Conservation (phyloP, 345 rosid genomes). For the Leavenworthia alabamica region DNA sequence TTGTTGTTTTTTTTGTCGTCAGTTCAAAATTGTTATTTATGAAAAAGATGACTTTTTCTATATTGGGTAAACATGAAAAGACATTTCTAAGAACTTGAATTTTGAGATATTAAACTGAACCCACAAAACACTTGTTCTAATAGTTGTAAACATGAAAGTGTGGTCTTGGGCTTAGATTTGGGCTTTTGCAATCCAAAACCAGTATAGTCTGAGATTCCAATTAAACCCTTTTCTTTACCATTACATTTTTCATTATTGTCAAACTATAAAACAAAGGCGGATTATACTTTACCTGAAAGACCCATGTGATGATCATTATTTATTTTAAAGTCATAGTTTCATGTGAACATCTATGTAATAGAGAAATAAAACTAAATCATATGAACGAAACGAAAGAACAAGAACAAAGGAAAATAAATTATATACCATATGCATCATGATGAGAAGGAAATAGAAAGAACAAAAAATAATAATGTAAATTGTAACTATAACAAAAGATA, state of each 20-base stretch:
- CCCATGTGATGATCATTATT: background rate
- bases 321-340: too few species aligned
- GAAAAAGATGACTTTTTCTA: too few species aligned
- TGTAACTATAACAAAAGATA: constrained; percentile 19
- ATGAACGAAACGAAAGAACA: constrained; percentile 24
- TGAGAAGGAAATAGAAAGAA: constrained; percentile 12
- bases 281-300: background rate
- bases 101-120: background rate
- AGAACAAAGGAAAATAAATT: too few species aligned
- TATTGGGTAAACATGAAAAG: too few species aligned
- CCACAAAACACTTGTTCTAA: background rate
- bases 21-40: too few species aligned
- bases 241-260: background rate
- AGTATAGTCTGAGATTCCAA: background rate
- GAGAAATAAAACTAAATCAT: constrained; percentile 24
- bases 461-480: background rate
- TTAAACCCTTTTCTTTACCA: background rate
- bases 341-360: too few species aligned
- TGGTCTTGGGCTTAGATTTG: background rate
- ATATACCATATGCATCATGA: constrained; percentile 30
- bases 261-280: background rate
- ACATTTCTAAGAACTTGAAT: background rate
- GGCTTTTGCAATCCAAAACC: constrained; percentile 4
- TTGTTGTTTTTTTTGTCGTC: too few species aligned
- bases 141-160: background rate